Base-by-base conservation (phyloP, 73 alveolate genomes). In the Durusdinium trenchii region DNA sequence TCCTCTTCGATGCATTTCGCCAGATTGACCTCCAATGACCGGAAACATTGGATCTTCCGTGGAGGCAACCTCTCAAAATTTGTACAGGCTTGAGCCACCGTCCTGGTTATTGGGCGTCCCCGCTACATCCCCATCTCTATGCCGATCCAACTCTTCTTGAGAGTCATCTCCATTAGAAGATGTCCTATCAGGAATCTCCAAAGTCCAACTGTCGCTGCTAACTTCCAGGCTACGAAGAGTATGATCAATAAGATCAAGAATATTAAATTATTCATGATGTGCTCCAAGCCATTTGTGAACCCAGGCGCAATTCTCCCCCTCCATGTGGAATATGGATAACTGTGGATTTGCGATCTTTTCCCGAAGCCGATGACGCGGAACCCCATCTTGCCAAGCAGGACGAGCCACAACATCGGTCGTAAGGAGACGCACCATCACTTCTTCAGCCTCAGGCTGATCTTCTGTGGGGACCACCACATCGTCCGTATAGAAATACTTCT, bases 71-170 rank as follows among this genome's bases (percentile, higher is more conserved):
- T n/a, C n/a, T n/a, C n/a, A n/a, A n/a, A n/a, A n/a, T n/a, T n/a
- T n/a, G n/a, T n/a, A n/a, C n/a, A n/a, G 85, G 85, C 23, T 10
- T 75, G 85, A 38, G 85, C 85, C 85, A 75, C 85, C 85, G 23
- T 6, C 40, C 85, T 54, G 23, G 57, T 28, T 42, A 32, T 75
- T 75, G 43, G 85, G 85, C 85, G 23, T 54, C 85, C 57, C 52
- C 57, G 6, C 85, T 35, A 2, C n/a, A 28, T 75, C 85, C 52
- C 85, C 82, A 9, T 28, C 50, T 6, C 50, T 3, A 35, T 6
- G 18, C 50, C 50, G 5, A 2, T 69, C 82, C 48, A n/a, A 45
- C 46, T 35, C 48, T 48, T 12, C 28, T 30, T 6, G 3, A 2
- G 23, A 16, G 38, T 16, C 82, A 28, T 45, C 32, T 4, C 38